phyloP scores from a whole-genome alignment of 192 early-diverging fungal genomes.

The Cladochytrium replicatum region DNA sequence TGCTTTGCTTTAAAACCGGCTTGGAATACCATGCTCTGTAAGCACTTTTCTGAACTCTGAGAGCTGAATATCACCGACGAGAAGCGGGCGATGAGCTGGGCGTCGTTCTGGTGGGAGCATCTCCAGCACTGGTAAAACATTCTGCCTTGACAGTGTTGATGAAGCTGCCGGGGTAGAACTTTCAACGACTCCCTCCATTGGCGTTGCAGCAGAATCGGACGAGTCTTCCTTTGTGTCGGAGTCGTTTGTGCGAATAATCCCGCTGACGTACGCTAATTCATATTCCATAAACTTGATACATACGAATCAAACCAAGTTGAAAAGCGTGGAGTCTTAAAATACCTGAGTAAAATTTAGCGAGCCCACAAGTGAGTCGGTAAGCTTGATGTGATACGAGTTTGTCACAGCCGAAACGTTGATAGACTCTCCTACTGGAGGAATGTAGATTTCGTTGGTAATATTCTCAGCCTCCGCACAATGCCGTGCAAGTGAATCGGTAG shows the following conservation, averaged over 20 bases:
- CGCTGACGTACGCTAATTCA: conserved; percentile 64
- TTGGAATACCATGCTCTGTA: conserved; percentile 56
- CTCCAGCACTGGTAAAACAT: conserved; percentile 63
- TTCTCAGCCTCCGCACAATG: conserved; percentile 52
- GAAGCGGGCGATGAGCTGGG: conserved; percentile 49
- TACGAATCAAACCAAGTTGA: background rate
- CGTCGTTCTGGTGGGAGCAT: conserved; percentile 31
- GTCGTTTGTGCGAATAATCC: conserved; percentile 56
- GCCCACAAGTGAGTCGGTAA: conserved; percentile 83
- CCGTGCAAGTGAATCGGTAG: conserved; percentile 55
- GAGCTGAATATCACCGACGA: conserved; percentile 79
- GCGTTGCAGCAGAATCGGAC: too few species aligned
- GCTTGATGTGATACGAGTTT: conserved; percentile 73
- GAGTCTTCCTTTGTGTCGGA: too few species aligned
- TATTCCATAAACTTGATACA: conserved; percentile 70
- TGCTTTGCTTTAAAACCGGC: conserved; percentile 81
- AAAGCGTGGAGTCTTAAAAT: conserved; percentile 5
- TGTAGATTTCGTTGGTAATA: conserved; percentile 76
- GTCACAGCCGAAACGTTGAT: conserved; percentile 83
- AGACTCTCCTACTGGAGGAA: conserved; percentile 69
- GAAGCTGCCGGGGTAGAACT: too few species aligned
- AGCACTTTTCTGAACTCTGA: conserved; percentile 69
- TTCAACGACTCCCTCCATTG: too few species aligned
- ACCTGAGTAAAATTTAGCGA: conserved; percentile 66
- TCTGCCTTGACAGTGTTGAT: too few species aligned